Percentiles rank a stretch among this genome's conserved stretches.
Conservation (phyloP, 2,329 filamentous ascomycete genomes). For the Fusarium staphyleae region DNA sequence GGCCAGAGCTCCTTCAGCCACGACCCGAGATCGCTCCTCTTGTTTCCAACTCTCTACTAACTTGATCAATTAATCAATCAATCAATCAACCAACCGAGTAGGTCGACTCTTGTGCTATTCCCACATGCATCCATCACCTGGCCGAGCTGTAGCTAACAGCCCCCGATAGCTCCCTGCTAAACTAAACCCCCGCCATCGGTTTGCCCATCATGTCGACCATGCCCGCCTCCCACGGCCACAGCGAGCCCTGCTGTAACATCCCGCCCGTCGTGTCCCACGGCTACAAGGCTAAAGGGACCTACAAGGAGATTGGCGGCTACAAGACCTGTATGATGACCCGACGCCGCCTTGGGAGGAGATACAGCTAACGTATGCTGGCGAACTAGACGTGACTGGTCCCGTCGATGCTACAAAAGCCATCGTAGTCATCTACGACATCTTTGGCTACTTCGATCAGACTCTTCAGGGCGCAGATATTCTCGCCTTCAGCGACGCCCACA, state of each 20-base stretch:
- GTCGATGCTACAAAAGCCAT: constrained; percentile 63
- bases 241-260: constrained; percentile 64
- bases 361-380: neutral
- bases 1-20: constrained; percentile 1
- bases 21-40: neutral
- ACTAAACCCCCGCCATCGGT: neutral
- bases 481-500: constrained; percentile 60
- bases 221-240: constrained; percentile 61
- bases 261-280: constrained; percentile 63
- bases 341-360: neutral
- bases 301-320: constrained; percentile 62
- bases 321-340: constrained; percentile 56
- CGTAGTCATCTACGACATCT: constrained; percentile 70
- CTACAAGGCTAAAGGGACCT: constrained; percentile 63
- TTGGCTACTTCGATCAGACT: constrained; percentile 74
- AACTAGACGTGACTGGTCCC: constrained; percentile 56
- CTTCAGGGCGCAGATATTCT: constrained; percentile 74
- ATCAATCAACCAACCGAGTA: too few relatives aligned
- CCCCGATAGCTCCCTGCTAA: constrained; percentile 16
- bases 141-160: constrained; percentile 7
- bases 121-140: neutral
- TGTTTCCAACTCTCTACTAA: neutral
- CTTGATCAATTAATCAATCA: neutral
- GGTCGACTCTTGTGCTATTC: too few relatives aligned
- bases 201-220: constrained; percentile 55